phyloP scores from a whole-genome alignment of 2,329 filamentous ascomycete species.

The Hymenotorrendiella dingleyae region DNA sequence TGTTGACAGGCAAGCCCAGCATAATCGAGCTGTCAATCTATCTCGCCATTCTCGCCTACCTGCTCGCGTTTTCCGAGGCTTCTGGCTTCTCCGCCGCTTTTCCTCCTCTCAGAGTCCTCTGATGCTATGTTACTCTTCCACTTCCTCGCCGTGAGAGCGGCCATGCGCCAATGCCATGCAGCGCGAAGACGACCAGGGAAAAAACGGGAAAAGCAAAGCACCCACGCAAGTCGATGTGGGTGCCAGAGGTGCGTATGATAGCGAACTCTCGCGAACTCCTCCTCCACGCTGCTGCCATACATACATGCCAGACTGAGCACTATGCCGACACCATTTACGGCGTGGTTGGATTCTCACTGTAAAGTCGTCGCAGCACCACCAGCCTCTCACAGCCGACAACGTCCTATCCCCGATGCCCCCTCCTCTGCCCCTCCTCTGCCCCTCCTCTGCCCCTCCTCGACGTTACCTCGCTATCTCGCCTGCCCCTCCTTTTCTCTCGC shows the following conservation, averaged over 20 bases:
- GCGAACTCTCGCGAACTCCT: background rate
- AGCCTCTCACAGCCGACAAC: constrained; percentile 1
- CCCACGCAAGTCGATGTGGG: constrained; percentile 17
- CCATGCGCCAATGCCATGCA: constrained; percentile 5
- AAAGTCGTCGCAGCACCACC: no score
- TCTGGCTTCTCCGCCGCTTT: no score
- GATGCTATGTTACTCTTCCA: background rate
- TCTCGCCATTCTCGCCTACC: no score
- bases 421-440: background rate
- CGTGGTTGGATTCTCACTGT: no score
- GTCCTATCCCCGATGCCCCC: background rate
- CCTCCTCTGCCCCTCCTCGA: background rate
- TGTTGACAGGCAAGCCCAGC: no score
- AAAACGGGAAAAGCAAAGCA: constrained; percentile 17
- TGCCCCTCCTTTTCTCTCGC: background rate
- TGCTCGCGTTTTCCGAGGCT: no score
- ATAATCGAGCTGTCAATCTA: no score
- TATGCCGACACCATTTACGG: no score
- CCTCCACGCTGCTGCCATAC: background rate
- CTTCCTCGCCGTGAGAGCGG: background rate
- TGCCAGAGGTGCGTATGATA: constrained; percentile 23
- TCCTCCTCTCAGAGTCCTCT: no score
- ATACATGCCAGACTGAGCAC: no score
- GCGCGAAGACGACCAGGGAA: constrained; percentile 1
- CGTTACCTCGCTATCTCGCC: background rate